Evolutionary conservation across 2,329 filamentous ascomycete species (phyloP).

Genomic region (Penicillium janthinellum): DNA sequence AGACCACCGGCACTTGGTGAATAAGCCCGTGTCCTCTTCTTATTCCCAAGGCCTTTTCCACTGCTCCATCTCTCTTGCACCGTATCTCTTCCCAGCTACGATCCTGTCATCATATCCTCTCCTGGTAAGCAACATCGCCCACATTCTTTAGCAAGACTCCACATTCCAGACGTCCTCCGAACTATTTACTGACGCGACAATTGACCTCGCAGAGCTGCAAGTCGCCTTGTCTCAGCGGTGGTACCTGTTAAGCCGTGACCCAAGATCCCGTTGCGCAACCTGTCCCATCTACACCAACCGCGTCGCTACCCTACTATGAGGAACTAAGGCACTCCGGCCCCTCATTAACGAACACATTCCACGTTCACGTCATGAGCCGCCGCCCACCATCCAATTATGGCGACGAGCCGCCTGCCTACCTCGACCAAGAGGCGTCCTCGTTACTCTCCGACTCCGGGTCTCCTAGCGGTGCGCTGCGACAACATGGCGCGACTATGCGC

Average conservation of each 20-base stretch:
- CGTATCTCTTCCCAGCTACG: not conserved
- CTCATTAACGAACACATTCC: constrained; percentile 18
- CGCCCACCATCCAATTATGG: constrained; percentile 39
- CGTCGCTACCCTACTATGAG: constrained; percentile 19
- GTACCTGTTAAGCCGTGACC: not conserved
- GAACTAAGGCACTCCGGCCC: constrained; percentile 12
- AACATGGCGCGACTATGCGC: constrained; percentile 47
- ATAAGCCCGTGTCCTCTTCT: constrained; percentile 1
- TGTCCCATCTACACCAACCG: constrained; percentile 1
- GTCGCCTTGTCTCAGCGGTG: constrained; percentile 8
- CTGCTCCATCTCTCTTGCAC: not conserved
- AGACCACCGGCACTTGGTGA: constrained; percentile 5
- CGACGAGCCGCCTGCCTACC: constrained; percentile 49
- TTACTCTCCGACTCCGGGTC: constrained; percentile 36
- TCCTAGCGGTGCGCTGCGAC: constrained; percentile 26
- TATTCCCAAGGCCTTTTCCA: constrained; percentile 2
- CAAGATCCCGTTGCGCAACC: constrained; percentile 2
- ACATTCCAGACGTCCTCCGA: constrained; percentile 12
- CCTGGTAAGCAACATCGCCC: constrained; percentile 2
- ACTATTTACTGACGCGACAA: constrained; percentile 13
- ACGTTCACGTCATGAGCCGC: constrained; percentile 28
- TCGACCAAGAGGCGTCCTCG: constrained; percentile 33
- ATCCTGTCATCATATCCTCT: not conserved
- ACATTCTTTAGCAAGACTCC: constrained; percentile 15
- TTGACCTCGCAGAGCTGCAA: constrained; percentile 13